phyloP scores from a whole-genome alignment of 2,329 filamentous ascomycete species.

The Drechslerella dactyloides region DNA sequence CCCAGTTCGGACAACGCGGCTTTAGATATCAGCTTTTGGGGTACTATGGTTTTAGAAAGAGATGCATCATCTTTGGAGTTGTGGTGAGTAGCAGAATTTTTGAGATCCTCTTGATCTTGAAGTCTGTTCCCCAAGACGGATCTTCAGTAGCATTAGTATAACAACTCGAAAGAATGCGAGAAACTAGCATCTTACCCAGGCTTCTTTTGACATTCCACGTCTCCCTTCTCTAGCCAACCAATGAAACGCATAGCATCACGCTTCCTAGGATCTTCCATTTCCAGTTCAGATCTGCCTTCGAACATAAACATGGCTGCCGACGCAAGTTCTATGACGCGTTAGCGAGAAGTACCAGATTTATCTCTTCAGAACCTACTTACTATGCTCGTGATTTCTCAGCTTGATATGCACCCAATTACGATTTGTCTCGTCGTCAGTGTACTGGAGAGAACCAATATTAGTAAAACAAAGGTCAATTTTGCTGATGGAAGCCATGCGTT shows the following conservation, averaged over 20 bases:
- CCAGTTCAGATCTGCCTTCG: constrained; percentile 2
- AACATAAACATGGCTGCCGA: constrained; percentile 1
- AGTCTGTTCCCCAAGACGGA: background rate
- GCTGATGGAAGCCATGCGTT: background rate
- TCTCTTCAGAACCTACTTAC: constrained; percentile 1
- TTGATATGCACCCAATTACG: constrained; percentile 20
- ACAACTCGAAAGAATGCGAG: background rate
- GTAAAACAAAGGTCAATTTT: no score
- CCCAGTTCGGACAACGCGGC: background rate
- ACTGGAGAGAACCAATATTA: constrained; percentile 15
- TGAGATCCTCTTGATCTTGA: background rate
- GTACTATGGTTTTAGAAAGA: background rate
- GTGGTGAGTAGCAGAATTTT: background rate
- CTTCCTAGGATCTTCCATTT: background rate
- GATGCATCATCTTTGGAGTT: constrained; percentile 9
- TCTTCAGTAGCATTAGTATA: background rate
- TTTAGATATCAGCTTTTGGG: background rate
- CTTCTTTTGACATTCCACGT: no score
- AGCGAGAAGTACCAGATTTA: background rate
- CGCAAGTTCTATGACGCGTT: constrained; percentile 3
- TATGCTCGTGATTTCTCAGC: constrained; percentile 9
- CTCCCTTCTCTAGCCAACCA: no score
- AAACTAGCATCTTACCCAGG: background rate
- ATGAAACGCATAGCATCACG: constrained; percentile 14
- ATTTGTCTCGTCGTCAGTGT: constrained; percentile 1